phyloP scores from a whole-genome alignment of 2,329 filamentous ascomycete species.

The Aspergillus uvarum region DNA sequence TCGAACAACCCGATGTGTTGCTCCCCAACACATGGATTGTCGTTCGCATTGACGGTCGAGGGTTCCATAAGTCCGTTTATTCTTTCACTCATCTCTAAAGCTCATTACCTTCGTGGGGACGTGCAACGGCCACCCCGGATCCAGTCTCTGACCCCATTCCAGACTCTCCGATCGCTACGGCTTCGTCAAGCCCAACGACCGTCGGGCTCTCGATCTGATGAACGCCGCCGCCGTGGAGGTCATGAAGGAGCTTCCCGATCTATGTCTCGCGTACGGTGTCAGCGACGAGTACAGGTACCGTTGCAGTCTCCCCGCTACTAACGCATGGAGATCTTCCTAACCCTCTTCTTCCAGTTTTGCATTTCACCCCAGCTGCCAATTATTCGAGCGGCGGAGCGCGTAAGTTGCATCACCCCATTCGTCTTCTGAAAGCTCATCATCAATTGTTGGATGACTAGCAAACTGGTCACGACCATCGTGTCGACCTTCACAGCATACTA shows the following conservation, averaged over 20 bases:
- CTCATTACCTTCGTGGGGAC: not conserved
- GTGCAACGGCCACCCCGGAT: not conserved
- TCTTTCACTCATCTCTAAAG: not conserved
- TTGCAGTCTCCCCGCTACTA: not conserved
- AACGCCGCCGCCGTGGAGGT: constrained; percentile 86
- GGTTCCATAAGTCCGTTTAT: constrained; percentile 78
- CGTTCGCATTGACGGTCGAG: constrained; percentile 86
- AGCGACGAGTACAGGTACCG: constrained; percentile 78
- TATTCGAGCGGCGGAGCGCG: constrained; percentile 85
- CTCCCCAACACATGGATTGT: constrained; percentile 95
- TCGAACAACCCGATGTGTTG: constrained; percentile 78
- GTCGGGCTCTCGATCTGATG: constrained; percentile 85
- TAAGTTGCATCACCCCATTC: constrained; percentile 40
- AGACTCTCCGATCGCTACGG: constrained; percentile 80
- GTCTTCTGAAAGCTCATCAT: not conserved
- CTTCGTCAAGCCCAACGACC: constrained; percentile 92
- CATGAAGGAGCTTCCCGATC: constrained; percentile 77
- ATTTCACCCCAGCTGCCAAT: constrained; percentile 74
- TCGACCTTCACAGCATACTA: constrained; percentile 95
- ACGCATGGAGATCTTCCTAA: not conserved
- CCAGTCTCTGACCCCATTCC: not conserved
- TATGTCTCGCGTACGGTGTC: constrained; percentile 85
- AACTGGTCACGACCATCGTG: constrained; percentile 85
- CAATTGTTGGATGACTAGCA: constrained; percentile 54
- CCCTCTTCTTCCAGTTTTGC: constrained; percentile 66